Conservation (phyloP, 1,139 yeast species). For the Suhomyces chickasaworum region DNA sequence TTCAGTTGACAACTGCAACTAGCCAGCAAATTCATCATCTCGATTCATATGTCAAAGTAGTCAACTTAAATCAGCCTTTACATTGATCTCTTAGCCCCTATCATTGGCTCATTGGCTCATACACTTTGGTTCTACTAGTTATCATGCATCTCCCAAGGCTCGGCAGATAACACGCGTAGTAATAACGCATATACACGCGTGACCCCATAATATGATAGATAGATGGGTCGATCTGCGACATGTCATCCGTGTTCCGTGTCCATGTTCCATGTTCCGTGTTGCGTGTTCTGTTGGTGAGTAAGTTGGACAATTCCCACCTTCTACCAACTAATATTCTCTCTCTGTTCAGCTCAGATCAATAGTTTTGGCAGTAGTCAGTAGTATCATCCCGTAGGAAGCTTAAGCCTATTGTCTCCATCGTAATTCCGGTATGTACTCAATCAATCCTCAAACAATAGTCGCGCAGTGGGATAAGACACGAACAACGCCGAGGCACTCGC, state of each 20-base stretch:
- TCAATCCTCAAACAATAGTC: neutral
- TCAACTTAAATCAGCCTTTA: no score
- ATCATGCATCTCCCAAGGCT: neutral
- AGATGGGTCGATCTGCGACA: neutral
- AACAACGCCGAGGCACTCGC: constrained; percentile 7
- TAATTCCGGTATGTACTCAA: neutral
- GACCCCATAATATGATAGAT: neutral
- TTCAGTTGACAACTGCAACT: neutral
- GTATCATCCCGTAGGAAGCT: no score
- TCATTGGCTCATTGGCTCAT: no score
- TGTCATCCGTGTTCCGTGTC: neutral
- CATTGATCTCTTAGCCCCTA: no score
- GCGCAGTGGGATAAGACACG: neutral
- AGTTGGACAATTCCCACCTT: no score
- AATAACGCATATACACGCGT: neutral
- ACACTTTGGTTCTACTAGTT: no score
- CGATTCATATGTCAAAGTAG: neutral
- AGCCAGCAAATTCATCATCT: neutral
- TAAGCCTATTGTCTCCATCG: no score
- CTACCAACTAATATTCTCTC: no score
- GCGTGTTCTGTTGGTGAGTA: no score
- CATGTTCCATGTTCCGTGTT: neutral
- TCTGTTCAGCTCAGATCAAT: no score
- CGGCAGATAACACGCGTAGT: neutral
- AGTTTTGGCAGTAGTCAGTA: no score